Conservation (phyloP, 2,329 filamentous ascomycete species). For the Colletotrichum gigasporum region DNA sequence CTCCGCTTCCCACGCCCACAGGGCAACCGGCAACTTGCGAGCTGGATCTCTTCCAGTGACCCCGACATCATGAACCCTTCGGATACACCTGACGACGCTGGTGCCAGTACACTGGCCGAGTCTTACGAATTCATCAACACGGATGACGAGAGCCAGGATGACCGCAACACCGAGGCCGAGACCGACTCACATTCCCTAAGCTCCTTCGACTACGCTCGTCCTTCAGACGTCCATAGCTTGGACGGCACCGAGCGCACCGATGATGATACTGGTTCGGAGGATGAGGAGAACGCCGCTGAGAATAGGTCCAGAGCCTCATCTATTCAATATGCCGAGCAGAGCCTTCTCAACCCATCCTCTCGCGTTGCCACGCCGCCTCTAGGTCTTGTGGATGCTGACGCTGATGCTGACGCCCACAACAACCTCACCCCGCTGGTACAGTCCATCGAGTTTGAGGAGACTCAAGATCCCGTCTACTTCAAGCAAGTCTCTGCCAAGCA, state of each 20-base stretch:
- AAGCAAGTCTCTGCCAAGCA: constrained; percentile 57
- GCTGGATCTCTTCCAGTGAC: constrained; percentile 68
- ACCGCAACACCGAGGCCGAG: constrained; percentile 55
- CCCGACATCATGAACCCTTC: constrained; percentile 64
- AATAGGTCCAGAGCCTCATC: constrained; percentile 46
- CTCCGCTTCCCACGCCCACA: constrained; percentile 66
- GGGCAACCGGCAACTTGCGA: constrained; percentile 64
- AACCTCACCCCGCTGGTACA: constrained; percentile 33
- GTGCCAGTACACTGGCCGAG: constrained; percentile 60
- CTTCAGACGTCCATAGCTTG: constrained; percentile 63
- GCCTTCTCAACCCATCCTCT: constrained; percentile 52
- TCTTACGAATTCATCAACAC: constrained; percentile 67
- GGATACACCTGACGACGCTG: constrained; percentile 50
- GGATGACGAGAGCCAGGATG: constrained; percentile 64
- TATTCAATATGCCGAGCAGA: constrained; percentile 60
- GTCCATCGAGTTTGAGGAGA: constrained; percentile 58
- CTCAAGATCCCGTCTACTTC: constrained; percentile 40
- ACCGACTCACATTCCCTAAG: constrained; percentile 60
- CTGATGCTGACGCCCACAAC: constrained; percentile 30
- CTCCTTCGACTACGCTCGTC: constrained; percentile 57
- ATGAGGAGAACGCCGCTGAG: constrained; percentile 32
- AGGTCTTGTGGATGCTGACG: constrained; percentile 31
- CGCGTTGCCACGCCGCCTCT: constrained; percentile 22
- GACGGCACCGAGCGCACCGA: constrained; percentile 58
- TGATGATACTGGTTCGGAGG: constrained; percentile 38